These are phyloP conservation scores for Ustilago hordei DNA, from an alignment of 1,284 basidiomycete species.

Conservation along the genomic window DNA sequence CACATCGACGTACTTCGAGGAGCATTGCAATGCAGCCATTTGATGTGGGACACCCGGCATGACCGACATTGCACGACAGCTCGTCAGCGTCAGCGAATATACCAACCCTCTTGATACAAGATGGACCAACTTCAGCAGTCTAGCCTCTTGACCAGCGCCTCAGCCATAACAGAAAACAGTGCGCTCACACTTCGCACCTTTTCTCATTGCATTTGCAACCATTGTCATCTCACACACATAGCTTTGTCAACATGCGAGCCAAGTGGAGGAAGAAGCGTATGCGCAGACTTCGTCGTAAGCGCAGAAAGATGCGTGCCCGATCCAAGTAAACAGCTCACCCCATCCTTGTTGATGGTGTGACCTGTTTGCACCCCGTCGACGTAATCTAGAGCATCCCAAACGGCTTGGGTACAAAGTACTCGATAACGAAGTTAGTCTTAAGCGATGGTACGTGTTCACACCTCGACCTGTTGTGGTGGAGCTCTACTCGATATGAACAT, in stretches of 20 bases:
- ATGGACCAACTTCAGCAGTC: slow-evolving; percentile 15
- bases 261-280: slow-evolving; percentile 69
- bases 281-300: slow-evolving; percentile 68
- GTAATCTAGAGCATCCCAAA: slow-evolving; percentile 22
- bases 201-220: slow-evolving; percentile 10
- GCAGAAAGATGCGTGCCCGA: slow-evolving; percentile 68
- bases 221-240: slow-evolving; percentile 8
- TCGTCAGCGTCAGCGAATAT: slow-evolving; percentile 20
- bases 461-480: neutral
- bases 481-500: neutral
- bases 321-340: slow-evolving; percentile 62
- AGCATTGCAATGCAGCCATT: slow-evolving; percentile 1
- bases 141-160: neutral
- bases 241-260: slow-evolving; percentile 63
- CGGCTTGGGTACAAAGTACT: slow-evolving; percentile 25
- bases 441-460: slow-evolving; percentile 34
- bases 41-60: slow-evolving; percentile 12
- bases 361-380: slow-evolving; percentile 31
- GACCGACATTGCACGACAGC: neutral
- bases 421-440: slow-evolving; percentile 18
- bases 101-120: neutral
- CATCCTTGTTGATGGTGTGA: slow-evolving; percentile 10
- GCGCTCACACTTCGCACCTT: slow-evolving; percentile 22
- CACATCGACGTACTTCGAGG: slow-evolving; percentile 5
- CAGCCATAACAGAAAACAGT: slow-evolving; percentile 6